These are phyloP conservation scores for Fusarium sp. DNA, from an alignment of 2,329 filamentous ascomycete genomes.

Conservation along the genomic window DNA sequence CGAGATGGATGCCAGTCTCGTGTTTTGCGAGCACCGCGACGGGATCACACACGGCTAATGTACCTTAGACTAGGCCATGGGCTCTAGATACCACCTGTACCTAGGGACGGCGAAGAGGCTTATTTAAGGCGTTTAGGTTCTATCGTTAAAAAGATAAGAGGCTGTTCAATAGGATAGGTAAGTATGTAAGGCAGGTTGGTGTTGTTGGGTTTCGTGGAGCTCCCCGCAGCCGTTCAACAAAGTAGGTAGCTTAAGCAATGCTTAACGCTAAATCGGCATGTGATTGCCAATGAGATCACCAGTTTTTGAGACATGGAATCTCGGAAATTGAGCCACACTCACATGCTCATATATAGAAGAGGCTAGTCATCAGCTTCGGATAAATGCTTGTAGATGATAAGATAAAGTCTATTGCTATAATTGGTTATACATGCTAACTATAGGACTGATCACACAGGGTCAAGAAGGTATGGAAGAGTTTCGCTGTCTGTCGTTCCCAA, in stretches of 20 bases:
- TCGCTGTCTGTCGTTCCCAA: background rate
- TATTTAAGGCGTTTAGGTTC: constrained; percentile 1
- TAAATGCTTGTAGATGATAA: background rate
- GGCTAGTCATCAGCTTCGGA: background rate
- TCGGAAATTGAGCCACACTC: constrained; percentile 14
- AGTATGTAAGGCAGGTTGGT: constrained; percentile 32
- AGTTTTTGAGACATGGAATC: constrained; percentile 23
- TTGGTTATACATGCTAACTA: background rate
- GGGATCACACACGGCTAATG: constrained; percentile 26
- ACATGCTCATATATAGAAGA: constrained; percentile 10
- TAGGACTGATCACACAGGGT: background rate
- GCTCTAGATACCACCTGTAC: constrained; percentile 21
- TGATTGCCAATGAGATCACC: constrained; percentile 47
- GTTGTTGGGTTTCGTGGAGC: constrained; percentile 39
- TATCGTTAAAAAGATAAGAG: background rate
- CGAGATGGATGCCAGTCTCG: constrained; percentile 19
- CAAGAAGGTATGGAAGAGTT: background rate
- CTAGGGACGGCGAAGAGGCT: constrained; percentile 12
- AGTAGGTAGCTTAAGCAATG: constrained; percentile 13
- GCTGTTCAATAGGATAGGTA: constrained; percentile 22
- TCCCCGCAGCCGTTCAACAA: constrained; percentile 42
- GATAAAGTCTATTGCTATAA: background rate
- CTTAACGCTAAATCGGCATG: constrained; percentile 43
- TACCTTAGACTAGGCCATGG: constrained; percentile 35
- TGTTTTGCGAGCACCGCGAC: constrained; percentile 20